phyloP scores from a whole-genome alignment of 2,329 filamentous ascomycete species.

The Venturia oleaginea region DNA sequence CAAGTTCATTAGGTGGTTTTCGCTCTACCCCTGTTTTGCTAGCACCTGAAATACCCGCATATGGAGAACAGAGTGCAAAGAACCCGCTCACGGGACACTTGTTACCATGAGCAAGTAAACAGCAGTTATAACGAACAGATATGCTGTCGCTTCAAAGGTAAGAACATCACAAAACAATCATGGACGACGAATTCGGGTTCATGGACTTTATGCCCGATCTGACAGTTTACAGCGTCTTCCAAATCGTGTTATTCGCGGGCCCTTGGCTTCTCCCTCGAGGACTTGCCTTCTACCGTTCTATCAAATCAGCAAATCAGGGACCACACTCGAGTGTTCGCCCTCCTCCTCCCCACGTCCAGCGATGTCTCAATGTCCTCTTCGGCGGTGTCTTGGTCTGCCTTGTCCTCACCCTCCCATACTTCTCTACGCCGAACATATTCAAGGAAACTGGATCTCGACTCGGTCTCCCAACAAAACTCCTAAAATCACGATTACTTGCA shows the following conservation, averaged over 20 bases:
- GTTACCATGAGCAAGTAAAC: background rate
- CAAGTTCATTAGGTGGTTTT: background rate
- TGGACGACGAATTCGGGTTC: background rate
- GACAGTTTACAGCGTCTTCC: slow-evolving; percentile 2
- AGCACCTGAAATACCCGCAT: background rate
- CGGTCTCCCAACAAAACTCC: slow-evolving; percentile 72
- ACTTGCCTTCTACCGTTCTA: slow-evolving; percentile 54
- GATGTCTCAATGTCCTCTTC: slow-evolving; percentile 53
- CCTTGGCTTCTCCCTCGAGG: slow-evolving; percentile 62
- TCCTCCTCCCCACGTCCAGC: slow-evolving; percentile 43
- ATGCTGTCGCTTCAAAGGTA: background rate
- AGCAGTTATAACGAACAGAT: background rate
- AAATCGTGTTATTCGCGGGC: slow-evolving; percentile 48
- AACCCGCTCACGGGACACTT: background rate
- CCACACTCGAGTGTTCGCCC: slow-evolving; percentile 45
- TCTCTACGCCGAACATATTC: slow-evolving; percentile 78
- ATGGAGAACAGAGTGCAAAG: background rate
- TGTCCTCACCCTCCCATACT: slow-evolving; percentile 54
- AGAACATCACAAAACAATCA: background rate
- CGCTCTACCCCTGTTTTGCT: background rate
- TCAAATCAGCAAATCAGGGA: slow-evolving; percentile 29
- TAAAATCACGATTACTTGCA: slow-evolving; percentile 65
- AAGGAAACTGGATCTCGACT: slow-evolving; percentile 66
- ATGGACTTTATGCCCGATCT: background rate
- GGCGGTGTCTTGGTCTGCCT: slow-evolving; percentile 44